A percentile compares a stretch with the other conserved stretches of the same genome.
These are phyloP conservation scores for Claviceps purpurea DNA, from an alignment of 2,329 filamentous ascomycete genomes.

Conservation along the genomic window DNA sequence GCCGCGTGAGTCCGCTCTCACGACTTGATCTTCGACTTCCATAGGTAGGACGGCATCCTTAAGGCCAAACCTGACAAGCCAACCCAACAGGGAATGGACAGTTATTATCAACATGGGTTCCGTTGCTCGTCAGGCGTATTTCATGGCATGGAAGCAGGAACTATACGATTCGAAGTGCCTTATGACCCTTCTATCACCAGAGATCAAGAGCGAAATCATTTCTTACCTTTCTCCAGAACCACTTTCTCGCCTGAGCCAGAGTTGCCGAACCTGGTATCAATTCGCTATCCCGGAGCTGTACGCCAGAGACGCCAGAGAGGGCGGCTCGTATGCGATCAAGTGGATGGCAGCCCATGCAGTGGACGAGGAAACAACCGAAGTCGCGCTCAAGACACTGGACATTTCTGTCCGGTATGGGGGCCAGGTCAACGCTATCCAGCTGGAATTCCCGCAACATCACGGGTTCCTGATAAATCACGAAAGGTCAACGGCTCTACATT, in stretches of 20 bases:
- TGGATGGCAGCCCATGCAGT: conserved; percentile 1
- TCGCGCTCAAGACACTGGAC: background rate
- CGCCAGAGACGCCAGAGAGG: background rate
- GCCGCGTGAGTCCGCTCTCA: too few species aligned
- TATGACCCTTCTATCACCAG: background rate
- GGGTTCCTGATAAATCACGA: background rate
- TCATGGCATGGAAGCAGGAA: background rate
- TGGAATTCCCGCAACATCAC: background rate
- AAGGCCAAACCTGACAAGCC: too few species aligned
- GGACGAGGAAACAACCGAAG: background rate
- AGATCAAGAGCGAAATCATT: background rate
- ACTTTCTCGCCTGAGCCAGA: background rate
- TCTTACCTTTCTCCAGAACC: background rate
- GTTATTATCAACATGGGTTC: too few species aligned
- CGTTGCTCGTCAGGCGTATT: background rate
- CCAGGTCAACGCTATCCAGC: conserved; percentile 1
- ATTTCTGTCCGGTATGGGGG: background rate
- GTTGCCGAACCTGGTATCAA: background rate
- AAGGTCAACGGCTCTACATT: conserved; percentile 1
- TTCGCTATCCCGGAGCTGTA: background rate
- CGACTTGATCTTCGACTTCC: too few species aligned
- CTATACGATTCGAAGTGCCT: background rate
- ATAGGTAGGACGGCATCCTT: too few species aligned
- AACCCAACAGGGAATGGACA: too few species aligned
- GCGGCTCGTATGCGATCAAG: background rate